These are phyloP conservation scores for Colletotrichum noveboracense DNA, from an alignment of 2,329 filamentous ascomycete species.

Conservation along the genomic window DNA sequence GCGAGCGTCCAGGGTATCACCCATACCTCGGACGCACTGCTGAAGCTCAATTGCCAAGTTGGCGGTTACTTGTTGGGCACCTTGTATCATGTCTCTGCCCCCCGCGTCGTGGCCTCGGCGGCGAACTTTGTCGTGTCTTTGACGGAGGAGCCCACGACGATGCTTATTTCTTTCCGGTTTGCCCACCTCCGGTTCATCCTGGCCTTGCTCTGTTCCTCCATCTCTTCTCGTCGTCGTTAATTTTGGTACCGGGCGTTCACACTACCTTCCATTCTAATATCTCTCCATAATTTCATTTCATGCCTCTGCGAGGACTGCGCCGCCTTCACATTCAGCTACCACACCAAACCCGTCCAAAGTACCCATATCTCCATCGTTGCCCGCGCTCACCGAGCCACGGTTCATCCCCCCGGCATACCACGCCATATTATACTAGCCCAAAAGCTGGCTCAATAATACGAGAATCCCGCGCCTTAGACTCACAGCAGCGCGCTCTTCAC, in stretches of 20 bases:
- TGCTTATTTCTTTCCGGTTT: conserved; percentile 13
- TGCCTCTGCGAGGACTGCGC: conserved; percentile 10
- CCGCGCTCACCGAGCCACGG: neutral
- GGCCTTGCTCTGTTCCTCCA: neutral
- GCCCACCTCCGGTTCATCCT: neutral
- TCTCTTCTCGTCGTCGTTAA: neutral
- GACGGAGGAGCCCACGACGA: neutral
- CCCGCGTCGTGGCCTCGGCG: conserved; percentile 5
- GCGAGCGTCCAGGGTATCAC: neutral
- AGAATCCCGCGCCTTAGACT: neutral
- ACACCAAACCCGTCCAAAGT: neutral
- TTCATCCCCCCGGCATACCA: neutral
- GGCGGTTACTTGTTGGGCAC: neutral
- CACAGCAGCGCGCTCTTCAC: neutral
- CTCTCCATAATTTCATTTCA: neutral
- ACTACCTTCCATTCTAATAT: neutral
- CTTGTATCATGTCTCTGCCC: conserved; percentile 6
- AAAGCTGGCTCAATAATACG: neutral
- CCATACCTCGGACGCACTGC: conserved; percentile 2
- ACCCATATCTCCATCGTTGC: neutral
- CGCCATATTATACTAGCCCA: neutral
- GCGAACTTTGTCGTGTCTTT: neutral
- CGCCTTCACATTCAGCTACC: neutral
- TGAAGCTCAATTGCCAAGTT: conserved; percentile 8
- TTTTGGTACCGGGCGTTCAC: neutral